Conservation (phyloP, 306 rosid species). For the Rosa rugosa region DNA sequence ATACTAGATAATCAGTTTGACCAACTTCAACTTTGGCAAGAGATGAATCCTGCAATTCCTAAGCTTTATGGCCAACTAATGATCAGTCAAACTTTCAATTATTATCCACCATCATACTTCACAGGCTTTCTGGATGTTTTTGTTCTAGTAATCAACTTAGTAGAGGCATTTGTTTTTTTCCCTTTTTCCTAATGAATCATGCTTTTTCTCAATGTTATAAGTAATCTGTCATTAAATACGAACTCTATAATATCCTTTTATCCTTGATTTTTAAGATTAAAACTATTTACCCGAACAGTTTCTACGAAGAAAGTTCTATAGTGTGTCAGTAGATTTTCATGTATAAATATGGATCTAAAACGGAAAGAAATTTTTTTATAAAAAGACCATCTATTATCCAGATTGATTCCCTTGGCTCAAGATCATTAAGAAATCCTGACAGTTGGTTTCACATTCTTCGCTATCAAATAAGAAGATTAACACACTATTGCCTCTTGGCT, state of each 20-base stretch:
- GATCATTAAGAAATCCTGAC: neutral
- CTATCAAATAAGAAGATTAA: neutral
- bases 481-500: neutral
- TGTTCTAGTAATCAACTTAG: neutral
- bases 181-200: neutral
- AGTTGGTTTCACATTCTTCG: neutral
- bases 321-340: neutral
- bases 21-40: constrained; percentile 9
- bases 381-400: too few relatives aligned
- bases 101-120: neutral
- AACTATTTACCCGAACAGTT: neutral
- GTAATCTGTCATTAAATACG: neutral
- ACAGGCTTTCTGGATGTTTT: neutral
- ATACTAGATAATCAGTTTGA: neutral
- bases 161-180: neutral
- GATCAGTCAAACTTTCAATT: neutral
- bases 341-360: neutral
- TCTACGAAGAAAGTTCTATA: neutral
- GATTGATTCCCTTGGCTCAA: neutral
- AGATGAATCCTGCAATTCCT: neutral
- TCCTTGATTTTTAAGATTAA: neutral
- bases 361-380: too few relatives aligned
- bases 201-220: neutral
- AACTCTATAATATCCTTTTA: neutral
- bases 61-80: neutral